phyloP scores from a whole-genome alignment of 805 yeast species.

The Saturnispora galanensis region DNA sequence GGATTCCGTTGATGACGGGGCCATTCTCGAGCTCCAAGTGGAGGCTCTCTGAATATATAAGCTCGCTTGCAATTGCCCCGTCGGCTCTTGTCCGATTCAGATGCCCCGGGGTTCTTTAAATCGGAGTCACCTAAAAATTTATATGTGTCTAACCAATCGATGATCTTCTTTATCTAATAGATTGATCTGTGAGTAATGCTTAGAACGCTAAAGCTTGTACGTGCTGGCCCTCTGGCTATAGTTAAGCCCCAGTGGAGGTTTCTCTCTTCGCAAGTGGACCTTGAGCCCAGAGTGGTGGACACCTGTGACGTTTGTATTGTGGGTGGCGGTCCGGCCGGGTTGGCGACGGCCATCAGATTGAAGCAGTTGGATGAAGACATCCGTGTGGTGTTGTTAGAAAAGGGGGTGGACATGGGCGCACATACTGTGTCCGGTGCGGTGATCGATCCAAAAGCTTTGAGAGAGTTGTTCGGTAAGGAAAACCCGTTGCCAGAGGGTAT shows the following conservation, averaged over 20 bases:
- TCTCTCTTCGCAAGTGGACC: slow-evolving; percentile 21
- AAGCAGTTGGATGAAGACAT: slow-evolving; percentile 72
- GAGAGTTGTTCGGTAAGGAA: slow-evolving; percentile 69
- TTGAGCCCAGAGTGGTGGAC: slow-evolving; percentile 69
- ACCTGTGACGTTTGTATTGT: slow-evolving; percentile 90
- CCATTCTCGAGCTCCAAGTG: slow-evolving; percentile 1
- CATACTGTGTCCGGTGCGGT: slow-evolving; percentile 94
- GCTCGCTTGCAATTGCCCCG: too few species aligned
- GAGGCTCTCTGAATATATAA: neutral
- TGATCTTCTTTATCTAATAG: neutral
- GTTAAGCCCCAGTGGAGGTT: neutral
- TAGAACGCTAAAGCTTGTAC: neutral
- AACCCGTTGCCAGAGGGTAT: slow-evolving; percentile 60
- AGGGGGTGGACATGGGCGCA: slow-evolving; percentile 86
- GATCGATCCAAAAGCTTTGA: slow-evolving; percentile 78
- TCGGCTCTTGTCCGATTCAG: too few species aligned
- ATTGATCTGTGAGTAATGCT: neutral
- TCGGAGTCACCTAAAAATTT: too few species aligned
- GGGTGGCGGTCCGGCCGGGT: slow-evolving; percentile 97
- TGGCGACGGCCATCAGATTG: slow-evolving; percentile 83
- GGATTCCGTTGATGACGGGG: slow-evolving; percentile 45
- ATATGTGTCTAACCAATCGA: neutral
- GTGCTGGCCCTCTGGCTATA: too few species aligned
- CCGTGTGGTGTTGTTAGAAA: slow-evolving; percentile 83
- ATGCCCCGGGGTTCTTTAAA: too few species aligned